Evolutionary conservation across 345 rosid genomes (phyloP).

Genomic region (Draba incana): DNA sequence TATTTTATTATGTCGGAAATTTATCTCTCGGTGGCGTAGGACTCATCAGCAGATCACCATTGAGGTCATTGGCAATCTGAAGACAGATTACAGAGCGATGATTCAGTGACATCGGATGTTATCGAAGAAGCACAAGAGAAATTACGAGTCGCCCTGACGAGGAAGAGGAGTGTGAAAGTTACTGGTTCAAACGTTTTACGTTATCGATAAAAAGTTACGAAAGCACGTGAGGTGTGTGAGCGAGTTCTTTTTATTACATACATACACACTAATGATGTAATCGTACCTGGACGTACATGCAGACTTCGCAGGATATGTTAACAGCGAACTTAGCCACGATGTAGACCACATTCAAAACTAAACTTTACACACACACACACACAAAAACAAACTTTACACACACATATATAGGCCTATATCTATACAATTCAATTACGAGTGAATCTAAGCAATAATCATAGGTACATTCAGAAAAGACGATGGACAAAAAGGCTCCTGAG

Average conservation of each 20-base stretch:
- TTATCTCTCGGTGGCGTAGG: too few relatives aligned
- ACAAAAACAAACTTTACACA: too few relatives aligned
- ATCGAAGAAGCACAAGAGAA: too few relatives aligned
- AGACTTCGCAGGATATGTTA: background rate
- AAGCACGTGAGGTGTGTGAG: conserved; percentile 8
- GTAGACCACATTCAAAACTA: conserved; percentile 32
- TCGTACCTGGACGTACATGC: conserved; percentile 19
- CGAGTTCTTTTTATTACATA: background rate
- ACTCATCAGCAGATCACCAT: too few relatives aligned
- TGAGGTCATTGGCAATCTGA: too few relatives aligned
- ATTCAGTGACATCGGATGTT: too few relatives aligned
- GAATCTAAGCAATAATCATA: conserved; percentile 17
- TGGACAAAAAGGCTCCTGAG: conserved; percentile 15
- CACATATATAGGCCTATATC: background rate
- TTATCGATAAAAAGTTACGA: background rate
- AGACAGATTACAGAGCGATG: too few relatives aligned
- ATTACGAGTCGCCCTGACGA: too few relatives aligned
- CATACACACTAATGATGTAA: conserved; percentile 7
- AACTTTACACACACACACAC: background rate
- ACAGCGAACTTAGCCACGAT: conserved; percentile 29
- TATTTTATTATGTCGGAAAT: too few relatives aligned
- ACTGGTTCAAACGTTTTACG: background rate
- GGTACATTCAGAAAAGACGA: conserved; percentile 17
- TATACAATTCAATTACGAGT: background rate
- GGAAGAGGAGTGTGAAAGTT: too few relatives aligned